A percentile compares a stretch with the other conserved stretches of the same genome.
Conservation (phyloP, 2,329 filamentous ascomycete genomes). For the Trichoderma atroviride region DNA sequence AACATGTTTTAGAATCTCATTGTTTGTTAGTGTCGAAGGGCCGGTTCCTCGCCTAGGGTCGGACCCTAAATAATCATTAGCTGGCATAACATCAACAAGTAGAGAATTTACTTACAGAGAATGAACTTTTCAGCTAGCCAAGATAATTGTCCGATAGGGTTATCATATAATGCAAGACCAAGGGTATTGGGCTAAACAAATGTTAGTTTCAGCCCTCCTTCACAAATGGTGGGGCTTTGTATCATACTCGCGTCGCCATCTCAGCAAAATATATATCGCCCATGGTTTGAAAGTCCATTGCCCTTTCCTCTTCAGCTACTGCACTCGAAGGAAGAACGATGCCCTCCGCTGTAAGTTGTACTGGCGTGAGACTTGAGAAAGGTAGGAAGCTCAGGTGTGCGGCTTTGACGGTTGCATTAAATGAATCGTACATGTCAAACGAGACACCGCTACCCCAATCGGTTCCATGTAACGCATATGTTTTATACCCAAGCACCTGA, state of each 20-base stretch:
- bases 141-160: constrained; percentile 47
- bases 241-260: constrained; percentile 23
- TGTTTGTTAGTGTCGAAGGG: constrained; percentile 30
- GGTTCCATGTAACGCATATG: constrained; percentile 30
- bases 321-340: constrained; percentile 26
- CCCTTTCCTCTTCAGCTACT: constrained; percentile 2
- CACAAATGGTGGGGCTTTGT: neutral
- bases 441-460: constrained; percentile 28
- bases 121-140: constrained; percentile 47
- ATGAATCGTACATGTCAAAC: constrained; percentile 28
- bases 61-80: constrained; percentile 1
- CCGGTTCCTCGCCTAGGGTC: constrained; percentile 27
- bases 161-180: constrained; percentile 46
- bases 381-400: constrained; percentile 29
- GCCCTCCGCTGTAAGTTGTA: constrained; percentile 23
- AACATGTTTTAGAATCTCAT: constrained; percentile 30
- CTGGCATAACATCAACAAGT: neutral
- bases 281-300: constrained; percentile 22
- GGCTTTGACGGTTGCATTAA: constrained; percentile 26
- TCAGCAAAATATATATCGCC: constrained; percentile 26
- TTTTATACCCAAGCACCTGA: constrained; percentile 42
- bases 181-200: constrained; percentile 44
- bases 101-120: constrained; percentile 25
- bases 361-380: constrained; percentile 18
- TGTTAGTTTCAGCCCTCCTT: neutral